Evolutionary conservation across 2,329 filamentous ascomycete species (phyloP).

Genomic region (Penicillium italicum): DNA sequence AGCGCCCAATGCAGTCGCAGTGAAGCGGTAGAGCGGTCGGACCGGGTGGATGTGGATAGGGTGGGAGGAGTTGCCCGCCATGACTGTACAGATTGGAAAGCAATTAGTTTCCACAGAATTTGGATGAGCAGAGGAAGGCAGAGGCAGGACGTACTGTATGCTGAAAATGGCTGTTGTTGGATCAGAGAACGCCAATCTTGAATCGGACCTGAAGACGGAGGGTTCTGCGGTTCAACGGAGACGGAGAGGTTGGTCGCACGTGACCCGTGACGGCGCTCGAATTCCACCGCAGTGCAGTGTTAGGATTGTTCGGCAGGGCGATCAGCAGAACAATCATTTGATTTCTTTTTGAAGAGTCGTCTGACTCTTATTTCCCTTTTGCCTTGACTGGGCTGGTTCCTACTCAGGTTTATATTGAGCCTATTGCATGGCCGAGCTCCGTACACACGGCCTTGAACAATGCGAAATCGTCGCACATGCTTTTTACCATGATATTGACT

Average conservation of each 20-base stretch:
- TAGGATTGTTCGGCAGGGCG: neutral
- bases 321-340: neutral
- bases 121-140: neutral
- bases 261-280: constrained; percentile 10
- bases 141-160: constrained; percentile 11
- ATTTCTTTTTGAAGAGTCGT: neutral
- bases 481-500: constrained; percentile 4
- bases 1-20: constrained; percentile 81
- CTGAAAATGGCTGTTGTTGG: constrained; percentile 7
- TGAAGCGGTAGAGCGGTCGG: constrained; percentile 73
- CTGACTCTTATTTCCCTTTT: neutral
- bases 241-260: constrained; percentile 2
- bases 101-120: neutral
- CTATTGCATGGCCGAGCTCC: neutral
- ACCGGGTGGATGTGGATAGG: constrained; percentile 55
- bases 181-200: constrained; percentile 11
- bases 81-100: constrained; percentile 21
- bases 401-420: constrained; percentile 1
- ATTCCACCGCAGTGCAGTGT: constrained; percentile 1
- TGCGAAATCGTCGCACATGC: constrained; percentile 7
- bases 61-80: constrained; percentile 40
- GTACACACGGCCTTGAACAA: neutral
- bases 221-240: constrained; percentile 7
- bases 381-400: constrained; percentile 2
- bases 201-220: constrained; percentile 7